Conservation (phyloP, 306 rosid species). For the Corylus avellana region DNA sequence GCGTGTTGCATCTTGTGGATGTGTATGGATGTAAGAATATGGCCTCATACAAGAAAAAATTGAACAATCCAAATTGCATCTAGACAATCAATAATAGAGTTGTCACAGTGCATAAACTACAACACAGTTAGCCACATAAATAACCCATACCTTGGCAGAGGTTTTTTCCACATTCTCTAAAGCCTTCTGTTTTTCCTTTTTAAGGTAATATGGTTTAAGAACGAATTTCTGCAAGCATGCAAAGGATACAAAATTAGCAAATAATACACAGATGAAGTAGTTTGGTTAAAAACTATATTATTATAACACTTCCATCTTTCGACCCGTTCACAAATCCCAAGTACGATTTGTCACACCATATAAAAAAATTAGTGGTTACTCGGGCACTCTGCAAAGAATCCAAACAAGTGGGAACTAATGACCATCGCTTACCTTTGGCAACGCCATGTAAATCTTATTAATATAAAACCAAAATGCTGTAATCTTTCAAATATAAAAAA, state of each 20-base stretch:
- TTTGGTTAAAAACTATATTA: not conserved
- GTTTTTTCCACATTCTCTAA: constrained; percentile 68
- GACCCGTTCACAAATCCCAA: not conserved
- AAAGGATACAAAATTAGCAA: constrained; percentile 8
- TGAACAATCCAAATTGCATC: constrained; percentile 1
- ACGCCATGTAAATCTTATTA: not conserved
- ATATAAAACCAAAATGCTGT: not conserved
- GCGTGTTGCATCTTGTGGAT: not conserved
- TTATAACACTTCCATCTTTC: not conserved
- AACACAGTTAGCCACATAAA: constrained; percentile 7
- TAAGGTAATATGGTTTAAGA: constrained; percentile 74
- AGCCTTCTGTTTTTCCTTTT: constrained; percentile 78
- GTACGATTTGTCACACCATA: not conserved
- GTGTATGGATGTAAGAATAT: not conserved
- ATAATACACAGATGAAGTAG: not conserved
- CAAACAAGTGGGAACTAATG: not conserved
- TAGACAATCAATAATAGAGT: constrained; percentile 11
- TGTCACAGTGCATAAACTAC: constrained; percentile 14
- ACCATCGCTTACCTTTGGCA: not conserved
- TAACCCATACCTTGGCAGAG: constrained; percentile 63
- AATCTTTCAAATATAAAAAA: not conserved
- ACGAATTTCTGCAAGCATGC: constrained; percentile 67
- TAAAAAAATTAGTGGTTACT: not conserved
- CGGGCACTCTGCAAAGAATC: not conserved
- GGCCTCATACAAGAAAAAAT: not conserved